A percentile compares a stretch with the other conserved stretches of the same genome.
phyloP scores from a whole-genome alignment of 352 stramenopile species.

The Thraustochytrium striatum region DNA sequence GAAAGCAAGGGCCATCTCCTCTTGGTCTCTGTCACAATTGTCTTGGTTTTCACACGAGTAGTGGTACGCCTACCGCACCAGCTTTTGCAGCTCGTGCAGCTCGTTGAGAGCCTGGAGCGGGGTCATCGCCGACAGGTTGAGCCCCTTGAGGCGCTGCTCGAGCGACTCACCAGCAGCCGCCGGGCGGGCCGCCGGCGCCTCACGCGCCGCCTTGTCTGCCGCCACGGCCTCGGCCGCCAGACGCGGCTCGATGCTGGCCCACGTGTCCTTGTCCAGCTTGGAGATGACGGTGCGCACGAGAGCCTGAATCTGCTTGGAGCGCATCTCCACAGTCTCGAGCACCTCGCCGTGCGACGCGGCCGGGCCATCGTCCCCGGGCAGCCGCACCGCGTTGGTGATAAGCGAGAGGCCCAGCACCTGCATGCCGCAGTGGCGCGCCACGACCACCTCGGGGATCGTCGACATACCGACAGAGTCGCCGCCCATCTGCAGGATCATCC shows the following conservation, averaged over 20 bases:
- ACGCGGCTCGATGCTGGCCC: not conserved
- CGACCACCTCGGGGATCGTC: conserved; percentile 91
- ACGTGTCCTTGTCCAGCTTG: conserved; percentile 41
- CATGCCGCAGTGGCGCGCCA: conserved; percentile 86
- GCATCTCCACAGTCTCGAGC: conserved; percentile 48
- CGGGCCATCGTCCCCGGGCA: conserved; percentile 40
- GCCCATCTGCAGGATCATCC: conserved; percentile 82
- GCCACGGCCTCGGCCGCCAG: conserved; percentile 5
- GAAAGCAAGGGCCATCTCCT: not conserved
- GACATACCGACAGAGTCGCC: conserved; percentile 91
- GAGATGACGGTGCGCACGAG: conserved; percentile 31
- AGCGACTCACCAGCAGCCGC: not conserved
- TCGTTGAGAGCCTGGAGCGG: conserved; percentile 12
- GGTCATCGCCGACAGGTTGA: not conserved
- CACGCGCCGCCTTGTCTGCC: not conserved
- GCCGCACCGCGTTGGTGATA: conserved; percentile 79
- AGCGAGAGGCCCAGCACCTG: conserved; percentile 89
- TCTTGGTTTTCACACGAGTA: not conserved
- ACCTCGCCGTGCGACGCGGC: conserved; percentile 52
- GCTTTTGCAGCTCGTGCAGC: conserved; percentile 45
- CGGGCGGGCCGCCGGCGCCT: not conserved
- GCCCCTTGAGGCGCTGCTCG: not conserved
- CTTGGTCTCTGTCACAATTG: no score
- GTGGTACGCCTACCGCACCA: conserved; percentile 15
- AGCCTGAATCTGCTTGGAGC: conserved; percentile 36